Evolutionary conservation across 2,329 filamentous ascomycete genomes (phyloP).

Genomic region (Tolypocladium sp.): DNA sequence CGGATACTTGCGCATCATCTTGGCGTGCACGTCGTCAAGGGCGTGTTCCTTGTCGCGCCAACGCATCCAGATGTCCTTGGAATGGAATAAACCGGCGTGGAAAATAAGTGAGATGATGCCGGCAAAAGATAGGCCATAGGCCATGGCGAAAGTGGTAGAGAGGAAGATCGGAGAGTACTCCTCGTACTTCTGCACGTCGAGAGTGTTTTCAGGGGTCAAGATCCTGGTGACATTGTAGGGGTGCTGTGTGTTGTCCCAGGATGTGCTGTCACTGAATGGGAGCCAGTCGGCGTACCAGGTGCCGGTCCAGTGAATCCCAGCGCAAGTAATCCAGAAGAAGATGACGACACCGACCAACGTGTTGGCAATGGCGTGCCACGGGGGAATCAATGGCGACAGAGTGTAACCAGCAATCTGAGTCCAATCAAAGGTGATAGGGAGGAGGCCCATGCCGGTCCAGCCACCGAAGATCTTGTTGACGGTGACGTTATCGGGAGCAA

Average conservation of each 20-base stretch:
- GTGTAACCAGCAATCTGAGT: constrained; percentile 30
- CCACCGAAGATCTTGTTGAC: constrained; percentile 49
- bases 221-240: constrained; percentile 42
- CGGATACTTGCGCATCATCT: constrained; percentile 21
- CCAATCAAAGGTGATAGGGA: constrained; percentile 45
- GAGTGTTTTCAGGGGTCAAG: constrained; percentile 33
- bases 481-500: constrained; percentile 41
- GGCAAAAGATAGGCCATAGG: constrained; percentile 31
- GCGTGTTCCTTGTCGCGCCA: constrained; percentile 34
- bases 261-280: constrained; percentile 43
- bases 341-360: constrained; percentile 33
- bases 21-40: constrained; percentile 25
- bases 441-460: constrained; percentile 40
- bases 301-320: constrained; percentile 36
- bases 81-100: constrained; percentile 26
- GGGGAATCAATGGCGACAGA: constrained; percentile 28
- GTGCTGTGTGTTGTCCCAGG: constrained; percentile 46
- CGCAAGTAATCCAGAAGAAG: constrained; percentile 32
- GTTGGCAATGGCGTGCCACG: constrained; percentile 34
- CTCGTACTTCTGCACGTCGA: constrained; percentile 40
- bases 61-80: constrained; percentile 33
- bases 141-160: constrained; percentile 33
- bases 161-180: constrained; percentile 46
- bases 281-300: constrained; percentile 40
- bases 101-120: constrained; percentile 35